phyloP scores from a whole-genome alignment of 2,329 filamentous ascomycete species.

The Bipolaris victoriae region DNA sequence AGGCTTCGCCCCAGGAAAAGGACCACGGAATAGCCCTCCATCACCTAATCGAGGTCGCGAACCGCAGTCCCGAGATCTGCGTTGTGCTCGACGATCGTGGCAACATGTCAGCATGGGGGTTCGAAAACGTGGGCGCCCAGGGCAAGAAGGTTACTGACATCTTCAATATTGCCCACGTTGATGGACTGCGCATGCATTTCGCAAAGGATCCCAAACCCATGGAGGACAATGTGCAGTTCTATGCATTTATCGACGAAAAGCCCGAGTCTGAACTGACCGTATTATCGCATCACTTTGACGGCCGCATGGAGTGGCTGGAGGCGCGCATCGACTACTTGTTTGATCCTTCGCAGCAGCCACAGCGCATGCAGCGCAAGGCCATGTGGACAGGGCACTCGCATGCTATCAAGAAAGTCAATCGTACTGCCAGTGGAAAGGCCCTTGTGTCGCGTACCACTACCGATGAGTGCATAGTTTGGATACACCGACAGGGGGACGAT shows the following conservation, averaged over 20 bases:
- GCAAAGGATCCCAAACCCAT: constrained; percentile 37
- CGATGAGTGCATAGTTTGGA: constrained; percentile 85
- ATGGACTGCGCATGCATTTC: constrained; percentile 58
- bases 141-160: constrained; percentile 69
- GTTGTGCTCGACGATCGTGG: constrained; percentile 83
- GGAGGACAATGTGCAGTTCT: constrained; percentile 70
- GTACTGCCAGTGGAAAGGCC: constrained; percentile 80
- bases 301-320: constrained; percentile 81
- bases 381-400: constrained; percentile 85
- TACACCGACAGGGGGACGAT: constrained; percentile 61
- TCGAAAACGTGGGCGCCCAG: constrained; percentile 83
- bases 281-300: constrained; percentile 83
- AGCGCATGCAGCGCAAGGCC: constrained; percentile 66
- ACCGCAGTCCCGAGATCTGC: constrained; percentile 84
- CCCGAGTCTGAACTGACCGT: constrained; percentile 71
- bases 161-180: constrained; percentile 85
- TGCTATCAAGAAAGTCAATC: constrained; percentile 82
- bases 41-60: constrained; percentile 84
- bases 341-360: constrained; percentile 66
- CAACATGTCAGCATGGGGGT: constrained; percentile 87
- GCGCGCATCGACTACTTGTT: constrained; percentile 80
- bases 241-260: constrained; percentile 71
- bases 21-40: constrained; percentile 75
- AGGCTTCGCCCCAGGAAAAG: constrained; percentile 62
- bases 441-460: constrained; percentile 80